These are phyloP conservation scores for Straminergon stramineum DNA, from an alignment of 225 moss, liverwort and hornwort genomes.

Conservation along the genomic window DNA sequence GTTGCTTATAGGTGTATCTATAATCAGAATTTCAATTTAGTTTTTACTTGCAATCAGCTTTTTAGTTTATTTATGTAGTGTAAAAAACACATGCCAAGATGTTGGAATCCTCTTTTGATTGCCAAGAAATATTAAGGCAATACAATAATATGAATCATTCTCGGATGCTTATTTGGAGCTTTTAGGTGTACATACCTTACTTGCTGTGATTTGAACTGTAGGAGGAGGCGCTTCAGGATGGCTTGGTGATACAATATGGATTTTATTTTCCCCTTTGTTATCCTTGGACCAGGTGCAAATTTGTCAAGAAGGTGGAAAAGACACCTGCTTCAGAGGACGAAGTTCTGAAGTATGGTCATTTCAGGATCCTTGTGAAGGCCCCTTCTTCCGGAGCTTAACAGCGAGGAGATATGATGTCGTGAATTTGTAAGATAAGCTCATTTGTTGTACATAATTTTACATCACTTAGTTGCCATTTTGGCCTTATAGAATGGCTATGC, in stretches of 20 bases:
- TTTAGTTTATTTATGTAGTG: background rate
- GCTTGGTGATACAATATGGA: background rate
- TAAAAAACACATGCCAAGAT: background rate
- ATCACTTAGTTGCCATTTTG: background rate
- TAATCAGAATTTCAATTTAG: background rate
- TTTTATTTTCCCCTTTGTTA: background rate
- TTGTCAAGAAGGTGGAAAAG: background rate
- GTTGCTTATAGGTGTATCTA: background rate
- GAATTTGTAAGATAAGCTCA: background rate
- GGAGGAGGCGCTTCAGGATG: background rate
- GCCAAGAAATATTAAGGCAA: background rate
- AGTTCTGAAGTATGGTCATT: background rate
- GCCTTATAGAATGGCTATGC: background rate
- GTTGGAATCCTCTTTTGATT: background rate
- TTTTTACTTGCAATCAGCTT: no score
- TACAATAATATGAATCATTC: background rate
- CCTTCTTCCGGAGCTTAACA: background rate
- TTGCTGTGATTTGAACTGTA: background rate
- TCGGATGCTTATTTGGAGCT: background rate
- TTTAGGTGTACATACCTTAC: background rate
- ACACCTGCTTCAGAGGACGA: background rate
- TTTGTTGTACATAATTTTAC: slow-evolving; percentile 13
- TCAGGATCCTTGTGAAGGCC: background rate
- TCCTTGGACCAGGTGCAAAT: background rate
- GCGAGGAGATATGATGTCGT: background rate